Percentiles rank a stretch among this genome's conserved stretches.
These are phyloP conservation scores for Caloboletus firmus DNA, from an alignment of 1,284 basidiomycete species.

Conservation along the genomic window DNA sequence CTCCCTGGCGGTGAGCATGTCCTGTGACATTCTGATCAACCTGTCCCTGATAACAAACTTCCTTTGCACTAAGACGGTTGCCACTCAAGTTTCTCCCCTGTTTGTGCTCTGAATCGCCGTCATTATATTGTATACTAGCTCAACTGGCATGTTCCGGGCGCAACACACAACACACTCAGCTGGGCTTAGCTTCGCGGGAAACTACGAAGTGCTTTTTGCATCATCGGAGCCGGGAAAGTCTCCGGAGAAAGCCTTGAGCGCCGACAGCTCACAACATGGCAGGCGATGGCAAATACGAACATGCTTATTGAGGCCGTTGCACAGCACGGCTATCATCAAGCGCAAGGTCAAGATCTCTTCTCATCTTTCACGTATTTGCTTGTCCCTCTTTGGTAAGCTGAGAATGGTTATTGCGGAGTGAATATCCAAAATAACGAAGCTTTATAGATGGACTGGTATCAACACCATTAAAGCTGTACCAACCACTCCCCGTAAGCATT, in stretches of 20 bases:
- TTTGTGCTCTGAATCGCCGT: neutral
- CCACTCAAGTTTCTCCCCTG: slow-evolving; percentile 1
- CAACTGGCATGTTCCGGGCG: neutral
- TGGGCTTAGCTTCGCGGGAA: slow-evolving; percentile 32
- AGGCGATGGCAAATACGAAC: slow-evolving; percentile 29
- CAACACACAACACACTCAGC: slow-evolving; percentile 15
- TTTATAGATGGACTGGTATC: slow-evolving; percentile 29
- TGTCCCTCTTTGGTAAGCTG: slow-evolving; percentile 22
- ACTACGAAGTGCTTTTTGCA: slow-evolving; percentile 1
- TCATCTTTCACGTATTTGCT: slow-evolving; percentile 16
- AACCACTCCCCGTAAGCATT: slow-evolving; percentile 13
- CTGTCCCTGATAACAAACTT: slow-evolving; percentile 3
- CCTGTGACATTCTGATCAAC: slow-evolving; percentile 13
- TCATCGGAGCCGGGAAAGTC: slow-evolving; percentile 26
- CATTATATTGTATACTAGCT: neutral
- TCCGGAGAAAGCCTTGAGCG: slow-evolving; percentile 28
- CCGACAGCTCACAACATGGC: slow-evolving; percentile 34
- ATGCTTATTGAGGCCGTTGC: slow-evolving; percentile 30
- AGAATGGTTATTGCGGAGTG: slow-evolving; percentile 29
- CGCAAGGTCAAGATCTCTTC: slow-evolving; percentile 32
- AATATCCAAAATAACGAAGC: slow-evolving; percentile 22
- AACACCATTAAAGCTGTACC: slow-evolving; percentile 18
- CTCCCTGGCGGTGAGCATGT: neutral
- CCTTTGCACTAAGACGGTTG: no score
- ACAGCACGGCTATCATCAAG: slow-evolving; percentile 36